Base-by-base conservation (phyloP, 495 filamentous ascomycete genomes). In the Aspergillus nanangensis region DNA sequence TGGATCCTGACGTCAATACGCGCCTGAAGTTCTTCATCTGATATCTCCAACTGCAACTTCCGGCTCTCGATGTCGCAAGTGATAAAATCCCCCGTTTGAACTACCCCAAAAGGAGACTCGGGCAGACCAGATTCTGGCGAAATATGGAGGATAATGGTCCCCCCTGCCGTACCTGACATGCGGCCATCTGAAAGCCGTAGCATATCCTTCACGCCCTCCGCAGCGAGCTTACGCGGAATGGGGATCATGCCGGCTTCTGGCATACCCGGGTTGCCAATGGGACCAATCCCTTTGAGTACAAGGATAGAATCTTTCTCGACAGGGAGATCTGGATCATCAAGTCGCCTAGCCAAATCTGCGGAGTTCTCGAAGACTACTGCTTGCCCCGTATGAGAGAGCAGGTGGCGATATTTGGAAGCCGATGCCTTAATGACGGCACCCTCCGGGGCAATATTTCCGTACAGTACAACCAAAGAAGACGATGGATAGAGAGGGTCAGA, bases 91-190 rank as follows among this genome's bases (percentile, higher is more conserved):
- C 81, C 80, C 23, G 80, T 76, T 48, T 70, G 51, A 27, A 86
- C 69, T n/a, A 81, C 60, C 0, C 81, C 82, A 36, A 85, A 67
- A 22, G 76, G 75, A n/a, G 69, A 76, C 23, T 53, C 66, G 8
- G 78, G 74, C 25, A 80, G 55, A 4, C 70, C 80, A 25, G 77
- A 73, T 57, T 87, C 83, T 0, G 82, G 83, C 14, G 76, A 77
- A 2, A 86, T 70, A 56, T 86, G 82, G 31, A 87, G 61, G 0
- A 83, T 67, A n/a, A 87, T 82, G 0, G 80, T 86, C 1, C 83
- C 82, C 0, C 80, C 82, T 0, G 83, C 83, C 1, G 82, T 87
- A 0, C 83, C 82, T 27, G 76, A 81, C 80, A 87, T 85, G 10
- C 83, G 60, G 0, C 83, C 82, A 52, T 87, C 83, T 0, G 77